Base-by-base conservation (phyloP, 225 moss, liverwort and hornwort species). In the Polytrichum formosum region DNA sequence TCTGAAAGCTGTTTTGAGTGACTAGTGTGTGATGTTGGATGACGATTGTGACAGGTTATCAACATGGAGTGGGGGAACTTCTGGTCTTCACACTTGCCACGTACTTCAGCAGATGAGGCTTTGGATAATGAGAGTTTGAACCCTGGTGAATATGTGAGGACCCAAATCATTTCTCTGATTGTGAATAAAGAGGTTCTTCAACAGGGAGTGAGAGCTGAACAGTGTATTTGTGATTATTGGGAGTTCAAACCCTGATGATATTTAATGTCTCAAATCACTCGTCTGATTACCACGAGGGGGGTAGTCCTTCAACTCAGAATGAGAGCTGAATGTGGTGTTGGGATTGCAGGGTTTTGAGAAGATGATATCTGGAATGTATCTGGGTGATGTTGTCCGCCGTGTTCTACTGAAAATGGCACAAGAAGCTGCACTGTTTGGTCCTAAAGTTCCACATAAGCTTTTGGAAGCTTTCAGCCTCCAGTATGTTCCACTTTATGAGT, bases 291-390 rank as follows among this genome's bases (percentile, higher is more conserved):
- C 37, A 31, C 9, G 56, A 53, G 46, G 4, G 46, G 46, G 46
- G 13, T 46, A 13, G 46, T 46, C 46, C 46, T 46, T 46, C 46
- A 46, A 46, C 46, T 46, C 46, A 16, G 54, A 69, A 20, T 56
- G 30, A 46, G 46, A 9, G 33, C 71, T 81, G 27, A 81, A 69
- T 10, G 6, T 54, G 65, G 54, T 72, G 33, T 54, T 68, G 58
- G 76, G 65, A 66, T 68, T 77, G 77, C 85, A 96, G 95, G 95
- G 97, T 60, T 97, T 97, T 73, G 97, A 97, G 74, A 97, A 97
- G 82, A 90, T 94, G 70, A 73, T 97, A 22, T 97, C 97, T 37
- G 97, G 97, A 55, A 92, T 97, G 93, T 97, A 97, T 82, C 77
- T 97, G 86, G 97, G 97, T 62, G 97, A 97, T 70, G 78, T 92